phyloP scores from a whole-genome alignment of 2,329 filamentous ascomycete species.

The Penicillium sp. region DNA sequence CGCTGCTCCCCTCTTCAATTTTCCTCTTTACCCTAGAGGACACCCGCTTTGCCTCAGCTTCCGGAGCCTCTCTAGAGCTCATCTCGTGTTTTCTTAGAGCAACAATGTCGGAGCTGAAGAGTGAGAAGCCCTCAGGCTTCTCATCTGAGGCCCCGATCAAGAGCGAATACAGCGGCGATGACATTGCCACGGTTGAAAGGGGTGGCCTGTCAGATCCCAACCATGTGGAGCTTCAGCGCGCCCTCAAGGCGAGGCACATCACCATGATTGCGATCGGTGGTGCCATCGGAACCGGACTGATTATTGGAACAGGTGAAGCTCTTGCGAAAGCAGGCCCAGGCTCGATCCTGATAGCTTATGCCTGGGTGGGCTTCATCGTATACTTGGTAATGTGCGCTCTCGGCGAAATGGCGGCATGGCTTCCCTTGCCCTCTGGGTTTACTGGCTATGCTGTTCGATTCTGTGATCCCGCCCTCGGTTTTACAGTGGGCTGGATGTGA shows the following conservation, averaged over 20 bases:
- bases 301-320: slow-evolving; percentile 41
- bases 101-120: slow-evolving; percentile 12
- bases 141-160: slow-evolving; percentile 16
- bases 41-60: background rate
- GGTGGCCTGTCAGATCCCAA: slow-evolving; percentile 25
- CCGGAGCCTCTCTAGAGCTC: background rate
- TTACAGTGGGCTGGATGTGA: slow-evolving; percentile 70
- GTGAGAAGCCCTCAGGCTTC: slow-evolving; percentile 16
- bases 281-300: slow-evolving; percentile 44
- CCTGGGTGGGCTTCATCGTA: slow-evolving; percentile 56
- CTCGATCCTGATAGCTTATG: slow-evolving; percentile 45
- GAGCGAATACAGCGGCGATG: slow-evolving; percentile 18
- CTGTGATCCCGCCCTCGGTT: slow-evolving; percentile 76
- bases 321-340: slow-evolving; percentile 40
- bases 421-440: slow-evolving; percentile 75
- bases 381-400: slow-evolving; percentile 79
- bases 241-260: slow-evolving; percentile 42
- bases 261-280: slow-evolving; percentile 47
- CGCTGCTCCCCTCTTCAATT: background rate
- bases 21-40: too few relatives aligned
- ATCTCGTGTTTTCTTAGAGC: background rate
- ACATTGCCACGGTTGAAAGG: slow-evolving; percentile 20
- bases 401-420: slow-evolving; percentile 81
- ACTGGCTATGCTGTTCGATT: slow-evolving; percentile 77
- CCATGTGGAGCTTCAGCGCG: slow-evolving; percentile 40